Evolutionary conservation across 2,329 filamentous ascomycete genomes (phyloP).

Genomic region (Nigrospora osmanthi): DNA sequence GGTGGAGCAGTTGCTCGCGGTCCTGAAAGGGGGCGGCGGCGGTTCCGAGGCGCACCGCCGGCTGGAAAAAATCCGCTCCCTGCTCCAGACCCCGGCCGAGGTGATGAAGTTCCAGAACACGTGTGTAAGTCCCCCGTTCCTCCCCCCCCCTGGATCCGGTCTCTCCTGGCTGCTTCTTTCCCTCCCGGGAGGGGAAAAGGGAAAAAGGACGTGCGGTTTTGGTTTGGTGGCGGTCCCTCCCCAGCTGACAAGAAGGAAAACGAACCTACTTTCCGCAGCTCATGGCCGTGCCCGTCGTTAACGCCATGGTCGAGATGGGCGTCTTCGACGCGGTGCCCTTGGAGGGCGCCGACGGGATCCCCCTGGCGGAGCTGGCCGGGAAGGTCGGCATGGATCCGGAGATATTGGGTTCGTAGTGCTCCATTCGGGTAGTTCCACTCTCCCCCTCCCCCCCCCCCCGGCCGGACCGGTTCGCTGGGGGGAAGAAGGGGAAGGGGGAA

Average conservation of each 20-base stretch:
- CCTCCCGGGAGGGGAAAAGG: no score
- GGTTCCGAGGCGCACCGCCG: background rate
- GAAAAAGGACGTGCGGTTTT: no score
- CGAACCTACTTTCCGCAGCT: background rate
- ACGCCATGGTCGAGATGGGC: conserved; percentile 1
- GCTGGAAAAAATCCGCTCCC: conserved; percentile 3
- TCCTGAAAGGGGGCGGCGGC: no score
- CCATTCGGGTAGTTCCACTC: no score
- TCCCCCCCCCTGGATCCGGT: no score
- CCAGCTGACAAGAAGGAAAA: no score
- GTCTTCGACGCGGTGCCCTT: conserved; percentile 2
- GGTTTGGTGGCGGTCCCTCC: no score
- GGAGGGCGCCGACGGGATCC: background rate
- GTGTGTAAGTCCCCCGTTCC: background rate
- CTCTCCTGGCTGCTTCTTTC: no score
- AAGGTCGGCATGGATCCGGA: background rate
- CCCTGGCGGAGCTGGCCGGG: background rate
- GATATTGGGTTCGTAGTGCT: background rate
- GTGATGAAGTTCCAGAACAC: background rate
- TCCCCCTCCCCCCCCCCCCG: no score
- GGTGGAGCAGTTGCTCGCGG: no score
- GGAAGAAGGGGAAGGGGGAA: no score
- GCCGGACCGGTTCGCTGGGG: no score
- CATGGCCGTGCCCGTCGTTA: background rate
- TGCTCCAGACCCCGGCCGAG: conserved; percentile 1